Evolutionary conservation across 495 filamentous ascomycete species (phyloP).

Genomic region (Talaromyces borbonicus): DNA sequence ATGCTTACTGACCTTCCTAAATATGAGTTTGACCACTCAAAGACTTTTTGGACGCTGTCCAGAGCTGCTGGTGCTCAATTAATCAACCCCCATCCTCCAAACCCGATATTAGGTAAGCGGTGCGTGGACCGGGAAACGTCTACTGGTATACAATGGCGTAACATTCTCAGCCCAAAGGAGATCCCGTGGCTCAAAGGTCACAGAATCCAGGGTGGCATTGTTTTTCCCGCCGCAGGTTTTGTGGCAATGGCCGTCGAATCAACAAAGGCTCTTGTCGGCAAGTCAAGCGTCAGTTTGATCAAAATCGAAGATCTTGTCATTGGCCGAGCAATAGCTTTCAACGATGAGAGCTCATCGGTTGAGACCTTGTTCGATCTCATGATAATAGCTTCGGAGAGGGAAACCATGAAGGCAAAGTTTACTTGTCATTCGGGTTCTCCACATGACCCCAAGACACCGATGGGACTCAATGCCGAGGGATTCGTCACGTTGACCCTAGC

Average conservation of each 20-base stretch:
- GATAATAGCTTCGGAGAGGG: no score
- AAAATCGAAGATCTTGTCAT: slow-evolving; percentile 32
- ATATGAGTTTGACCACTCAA: slow-evolving; percentile 39
- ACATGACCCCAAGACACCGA: no score
- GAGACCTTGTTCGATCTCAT: slow-evolving; percentile 36
- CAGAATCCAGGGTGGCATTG: slow-evolving; percentile 21
- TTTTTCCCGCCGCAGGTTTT: slow-evolving; percentile 52
- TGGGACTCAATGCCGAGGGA: no score
- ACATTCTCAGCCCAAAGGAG: slow-evolving; percentile 18
- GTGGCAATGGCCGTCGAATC: slow-evolving; percentile 49
- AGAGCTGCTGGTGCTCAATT: slow-evolving; percentile 10
- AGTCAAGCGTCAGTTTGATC: slow-evolving; percentile 14
- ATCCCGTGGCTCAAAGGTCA: slow-evolving; percentile 29
- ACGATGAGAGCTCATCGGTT: slow-evolving; percentile 35
- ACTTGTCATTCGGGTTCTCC: no score
- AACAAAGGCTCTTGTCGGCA: background rate
- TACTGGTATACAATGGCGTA: slow-evolving; percentile 23
- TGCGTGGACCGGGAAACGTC: slow-evolving; percentile 11
- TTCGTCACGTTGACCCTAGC: background rate
- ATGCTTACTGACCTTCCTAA: slow-evolving; percentile 26
- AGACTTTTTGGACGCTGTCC: slow-evolving; percentile 35
- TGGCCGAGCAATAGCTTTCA: slow-evolving; percentile 37
- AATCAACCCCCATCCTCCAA: no score
- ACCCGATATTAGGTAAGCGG: slow-evolving; percentile 14
- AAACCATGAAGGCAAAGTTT: no score